Percentiles rank a stretch among this genome's conserved stretches.
Conservation (phyloP, 2,329 filamentous ascomycete genomes). For the Whalleya microplaca region DNA sequence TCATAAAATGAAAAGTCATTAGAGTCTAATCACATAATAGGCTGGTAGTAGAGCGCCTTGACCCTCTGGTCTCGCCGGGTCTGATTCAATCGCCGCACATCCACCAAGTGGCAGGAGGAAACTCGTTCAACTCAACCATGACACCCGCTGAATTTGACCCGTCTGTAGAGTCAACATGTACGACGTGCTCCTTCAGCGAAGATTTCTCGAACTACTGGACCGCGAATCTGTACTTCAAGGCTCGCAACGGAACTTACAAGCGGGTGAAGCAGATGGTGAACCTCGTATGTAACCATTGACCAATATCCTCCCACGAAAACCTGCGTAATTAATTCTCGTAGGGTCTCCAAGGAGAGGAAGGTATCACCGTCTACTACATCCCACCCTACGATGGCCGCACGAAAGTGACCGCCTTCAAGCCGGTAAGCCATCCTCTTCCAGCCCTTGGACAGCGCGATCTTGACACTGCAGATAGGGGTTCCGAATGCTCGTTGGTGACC, state of each 20-base stretch:
- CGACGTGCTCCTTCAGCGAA: constrained; percentile 31
- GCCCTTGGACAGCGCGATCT: too few species aligned
- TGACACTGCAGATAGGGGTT: constrained; percentile 20
- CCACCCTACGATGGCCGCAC: constrained; percentile 27
- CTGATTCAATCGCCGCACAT: constrained; percentile 30
- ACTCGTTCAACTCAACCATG: constrained; percentile 32
- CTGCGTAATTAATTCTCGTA: constrained; percentile 3
- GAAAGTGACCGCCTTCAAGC: constrained; percentile 31
- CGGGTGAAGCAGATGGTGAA: constrained; percentile 32
- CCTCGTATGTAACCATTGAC: constrained; percentile 12
- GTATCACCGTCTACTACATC: constrained; percentile 32
- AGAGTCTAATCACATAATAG: constrained; percentile 14
- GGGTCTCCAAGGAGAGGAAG: constrained; percentile 27
- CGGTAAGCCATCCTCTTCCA: constrained; percentile 12
- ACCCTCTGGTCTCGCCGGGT: constrained; percentile 30
- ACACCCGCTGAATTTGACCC: constrained; percentile 23
- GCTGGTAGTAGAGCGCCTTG: constrained; percentile 34
- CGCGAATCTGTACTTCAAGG: constrained; percentile 31
- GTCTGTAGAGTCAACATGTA: constrained; percentile 27
- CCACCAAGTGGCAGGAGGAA: constrained; percentile 30
- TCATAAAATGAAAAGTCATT: not conserved
- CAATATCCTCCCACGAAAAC: not conserved
- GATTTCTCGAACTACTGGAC: constrained; percentile 36
- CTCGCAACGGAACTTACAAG: constrained; percentile 32
- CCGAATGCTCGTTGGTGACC: constrained; percentile 33